phyloP scores from a whole-genome alignment of 2,329 filamentous ascomycete genomes.

The Penicillium occitanis region DNA sequence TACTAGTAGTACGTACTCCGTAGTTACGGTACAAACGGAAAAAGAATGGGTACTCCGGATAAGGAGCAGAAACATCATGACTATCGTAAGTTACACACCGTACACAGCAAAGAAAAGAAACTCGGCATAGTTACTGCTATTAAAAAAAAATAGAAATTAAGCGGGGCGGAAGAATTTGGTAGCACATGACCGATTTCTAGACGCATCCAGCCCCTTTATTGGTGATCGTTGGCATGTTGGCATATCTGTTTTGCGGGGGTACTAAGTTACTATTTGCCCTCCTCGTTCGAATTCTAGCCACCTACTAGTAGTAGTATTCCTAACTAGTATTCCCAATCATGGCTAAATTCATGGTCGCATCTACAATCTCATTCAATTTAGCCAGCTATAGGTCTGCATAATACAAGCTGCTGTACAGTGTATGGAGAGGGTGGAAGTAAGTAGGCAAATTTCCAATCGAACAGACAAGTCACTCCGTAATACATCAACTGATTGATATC shows the following conservation, averaged over 20 bases:
- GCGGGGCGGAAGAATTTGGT: background rate
- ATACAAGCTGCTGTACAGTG: background rate
- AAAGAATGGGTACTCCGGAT: constrained; percentile 17
- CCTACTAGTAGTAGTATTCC: no score
- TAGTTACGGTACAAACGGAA: background rate
- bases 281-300: background rate
- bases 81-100: background rate
- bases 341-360: background rate
- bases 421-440: background rate
- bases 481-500: constrained; percentile 14
- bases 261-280: no score
- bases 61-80: constrained; percentile 2
- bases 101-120: background rate
- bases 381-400: background rate
- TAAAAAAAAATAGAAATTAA: background rate
- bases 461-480: constrained; percentile 2
- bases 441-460: background rate
- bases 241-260: constrained; percentile 3
- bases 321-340: background rate
- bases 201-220: constrained; percentile 8
- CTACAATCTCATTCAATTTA: background rate
- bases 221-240: background rate
- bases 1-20: background rate
- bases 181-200: constrained; percentile 20
- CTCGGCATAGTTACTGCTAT: constrained; percentile 5